Conservation (phyloP, 371 early-diverging fungal species). For the Lichtheimia corymbifera region DNA sequence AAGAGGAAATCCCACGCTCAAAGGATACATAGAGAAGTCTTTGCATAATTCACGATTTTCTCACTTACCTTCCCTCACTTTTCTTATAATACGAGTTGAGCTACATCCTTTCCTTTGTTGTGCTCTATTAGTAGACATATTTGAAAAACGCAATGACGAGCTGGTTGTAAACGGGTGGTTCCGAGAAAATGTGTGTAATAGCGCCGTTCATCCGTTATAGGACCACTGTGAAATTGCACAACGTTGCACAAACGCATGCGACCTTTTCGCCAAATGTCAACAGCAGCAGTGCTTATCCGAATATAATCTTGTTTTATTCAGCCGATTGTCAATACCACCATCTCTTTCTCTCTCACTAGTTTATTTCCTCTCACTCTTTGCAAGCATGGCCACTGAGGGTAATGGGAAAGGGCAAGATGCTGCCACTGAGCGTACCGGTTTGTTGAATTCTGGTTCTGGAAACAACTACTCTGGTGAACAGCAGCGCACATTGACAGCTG, state of each 20-base stretch:
- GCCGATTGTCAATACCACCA: neutral
- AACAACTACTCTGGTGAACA: neutral
- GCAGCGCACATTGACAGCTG: constrained; percentile 3
- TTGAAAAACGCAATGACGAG: too few relatives aligned
- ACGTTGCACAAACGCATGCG: constrained; percentile 1
- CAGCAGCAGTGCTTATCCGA: neutral
- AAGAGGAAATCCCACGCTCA: too few relatives aligned
- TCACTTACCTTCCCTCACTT: too few relatives aligned
- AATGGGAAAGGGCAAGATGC: constrained; percentile 1
- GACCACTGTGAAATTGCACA: neutral
- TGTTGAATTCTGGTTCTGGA: constrained; percentile 6
- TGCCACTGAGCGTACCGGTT: constrained; percentile 10
- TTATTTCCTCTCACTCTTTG: neutral
- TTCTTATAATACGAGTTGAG: too few relatives aligned
- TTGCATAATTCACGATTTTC: too few relatives aligned
- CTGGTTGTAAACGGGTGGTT: too few relatives aligned
- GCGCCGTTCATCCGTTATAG: neutral
- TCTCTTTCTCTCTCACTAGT: neutral
- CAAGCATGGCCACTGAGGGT: constrained; percentile 3
- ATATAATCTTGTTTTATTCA: neutral
- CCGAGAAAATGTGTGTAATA: too few relatives aligned
- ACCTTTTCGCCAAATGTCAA: neutral
- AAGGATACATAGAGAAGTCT: too few relatives aligned
- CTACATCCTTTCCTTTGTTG: too few relatives aligned
- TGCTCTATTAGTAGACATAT: too few relatives aligned